Evolutionary conservation across 352 stramenopile genomes (phyloP).

Genomic region (Lagenidium sp.): DNA sequence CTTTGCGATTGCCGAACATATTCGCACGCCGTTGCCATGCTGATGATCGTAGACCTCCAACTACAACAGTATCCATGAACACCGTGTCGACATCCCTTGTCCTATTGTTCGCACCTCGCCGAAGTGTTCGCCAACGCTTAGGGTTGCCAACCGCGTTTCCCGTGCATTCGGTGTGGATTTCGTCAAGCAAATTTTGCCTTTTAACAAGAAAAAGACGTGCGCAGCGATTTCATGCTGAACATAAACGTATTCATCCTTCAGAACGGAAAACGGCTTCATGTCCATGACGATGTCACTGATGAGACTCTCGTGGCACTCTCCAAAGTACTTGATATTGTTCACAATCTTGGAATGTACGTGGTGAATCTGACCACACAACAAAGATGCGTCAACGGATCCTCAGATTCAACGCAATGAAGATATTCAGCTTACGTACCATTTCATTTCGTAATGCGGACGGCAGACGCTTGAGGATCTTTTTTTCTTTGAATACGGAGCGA

Average conservation of each 20-base stretch:
- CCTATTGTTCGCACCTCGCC: conserved; percentile 35
- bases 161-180: conserved; percentile 33
- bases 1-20: conserved; percentile 70
- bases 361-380: conserved; percentile 40
- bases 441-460: conserved; percentile 73
- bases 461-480: conserved; percentile 50
- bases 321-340: conserved; percentile 60
- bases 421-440: conserved; percentile 30
- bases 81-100: neutral
- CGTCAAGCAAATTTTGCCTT: conserved; percentile 59
- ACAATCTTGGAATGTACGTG: conserved; percentile 65
- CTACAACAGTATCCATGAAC: conserved; percentile 9
- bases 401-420: neutral
- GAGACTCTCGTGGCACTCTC: conserved; percentile 65
- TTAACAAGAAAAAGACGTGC: conserved; percentile 78
- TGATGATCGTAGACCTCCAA: conserved; percentile 78
- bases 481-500: conserved; percentile 74
- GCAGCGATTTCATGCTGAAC: conserved; percentile 77
- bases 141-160: conserved; percentile 37
- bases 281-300: conserved; percentile 79
- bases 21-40: conserved; percentile 74
- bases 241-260: conserved; percentile 76
- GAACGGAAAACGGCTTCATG: conserved; percentile 64
- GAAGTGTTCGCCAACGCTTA: conserved; percentile 62
- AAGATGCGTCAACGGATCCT: neutral